Conservation (phyloP, 441 rosid species). For the Mallotus repandus region DNA sequence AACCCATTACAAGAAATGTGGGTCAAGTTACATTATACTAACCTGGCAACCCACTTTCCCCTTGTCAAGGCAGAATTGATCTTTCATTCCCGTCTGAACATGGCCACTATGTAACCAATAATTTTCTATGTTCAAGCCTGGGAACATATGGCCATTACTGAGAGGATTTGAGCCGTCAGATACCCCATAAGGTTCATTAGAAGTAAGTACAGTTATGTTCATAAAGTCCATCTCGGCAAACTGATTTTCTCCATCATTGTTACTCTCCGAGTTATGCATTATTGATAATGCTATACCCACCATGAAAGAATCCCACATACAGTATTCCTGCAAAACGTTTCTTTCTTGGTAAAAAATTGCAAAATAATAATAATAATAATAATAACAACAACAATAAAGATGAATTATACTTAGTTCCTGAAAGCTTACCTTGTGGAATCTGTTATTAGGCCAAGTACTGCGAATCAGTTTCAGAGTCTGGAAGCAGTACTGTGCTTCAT, state of each 20-base stretch:
- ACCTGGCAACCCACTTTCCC: slow-evolving; percentile 84
- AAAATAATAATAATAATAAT: too few relatives aligned
- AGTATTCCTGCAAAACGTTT: slow-evolving; percentile 51
- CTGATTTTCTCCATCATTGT: slow-evolving; percentile 52
- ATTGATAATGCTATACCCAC: slow-evolving; percentile 73
- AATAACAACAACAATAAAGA: too few relatives aligned
- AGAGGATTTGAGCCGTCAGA: slow-evolving; percentile 79
- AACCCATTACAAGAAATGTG: neutral
- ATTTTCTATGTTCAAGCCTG: slow-evolving; percentile 49
- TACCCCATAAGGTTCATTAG: slow-evolving; percentile 68
- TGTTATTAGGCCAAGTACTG: slow-evolving; percentile 59
- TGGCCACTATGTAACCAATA: slow-evolving; percentile 86
- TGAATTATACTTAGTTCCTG: neutral
- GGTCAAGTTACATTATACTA: neutral
- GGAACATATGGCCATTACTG: slow-evolving; percentile 49
- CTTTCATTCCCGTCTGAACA: slow-evolving; percentile 67
- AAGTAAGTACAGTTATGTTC: slow-evolving; percentile 79
- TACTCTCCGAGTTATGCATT: slow-evolving; percentile 41
- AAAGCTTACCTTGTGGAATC: slow-evolving; percentile 47
- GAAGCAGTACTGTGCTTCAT: slow-evolving; percentile 79
- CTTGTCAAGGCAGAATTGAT: slow-evolving; percentile 56
- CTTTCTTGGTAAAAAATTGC: too few relatives aligned
- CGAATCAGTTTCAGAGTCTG: slow-evolving; percentile 67
- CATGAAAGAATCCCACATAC: slow-evolving; percentile 92
- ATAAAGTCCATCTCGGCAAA: slow-evolving; percentile 85